phyloP scores from a whole-genome alignment of 371 early-diverging fungal genomes.

The Apophysomyces variabilis region DNA sequence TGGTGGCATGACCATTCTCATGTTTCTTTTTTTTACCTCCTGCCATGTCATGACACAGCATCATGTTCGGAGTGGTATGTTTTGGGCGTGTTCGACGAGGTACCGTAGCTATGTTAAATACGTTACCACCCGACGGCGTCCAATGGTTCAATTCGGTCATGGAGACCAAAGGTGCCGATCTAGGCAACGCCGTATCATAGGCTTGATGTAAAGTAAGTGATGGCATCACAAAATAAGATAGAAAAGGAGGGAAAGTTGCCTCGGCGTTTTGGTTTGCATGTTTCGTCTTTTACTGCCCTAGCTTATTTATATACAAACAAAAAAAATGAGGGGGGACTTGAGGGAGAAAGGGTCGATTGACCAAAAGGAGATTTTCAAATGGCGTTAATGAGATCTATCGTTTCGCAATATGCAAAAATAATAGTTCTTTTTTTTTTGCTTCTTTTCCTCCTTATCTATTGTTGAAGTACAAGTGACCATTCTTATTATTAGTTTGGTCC shows the following conservation, averaged over 20 bases:
- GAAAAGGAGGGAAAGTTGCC: not conserved
- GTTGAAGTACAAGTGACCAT: too few species aligned
- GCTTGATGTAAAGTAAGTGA: conserved; percentile 1
- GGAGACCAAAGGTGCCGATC: not conserved
- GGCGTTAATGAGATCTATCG: too few species aligned
- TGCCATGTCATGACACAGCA: conserved; percentile 61
- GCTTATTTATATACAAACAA: not conserved
- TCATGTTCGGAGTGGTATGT: not conserved
- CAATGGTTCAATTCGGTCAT: not conserved
- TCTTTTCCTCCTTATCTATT: too few species aligned
- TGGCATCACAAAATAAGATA: not conserved
- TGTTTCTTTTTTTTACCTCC: conserved; percentile 33
- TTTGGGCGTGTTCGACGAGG: not conserved
- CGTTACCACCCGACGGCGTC: not conserved
- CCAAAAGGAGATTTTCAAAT: too few species aligned
- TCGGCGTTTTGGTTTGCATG: not conserved
- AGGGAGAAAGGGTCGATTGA: too few species aligned
- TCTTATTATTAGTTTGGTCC: too few species aligned
- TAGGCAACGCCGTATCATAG: not conserved
- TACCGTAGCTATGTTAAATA: not conserved
- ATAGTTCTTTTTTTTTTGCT: too few species aligned
- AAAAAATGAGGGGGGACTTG: too few species aligned
- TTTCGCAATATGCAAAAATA: too few species aligned
- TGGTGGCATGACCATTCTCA: not conserved
- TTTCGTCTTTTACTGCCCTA: not conserved